Evolutionary conservation across 768 basidiomycete genomes (phyloP).

Genomic region (Kwoniella heveanensis): DNA sequence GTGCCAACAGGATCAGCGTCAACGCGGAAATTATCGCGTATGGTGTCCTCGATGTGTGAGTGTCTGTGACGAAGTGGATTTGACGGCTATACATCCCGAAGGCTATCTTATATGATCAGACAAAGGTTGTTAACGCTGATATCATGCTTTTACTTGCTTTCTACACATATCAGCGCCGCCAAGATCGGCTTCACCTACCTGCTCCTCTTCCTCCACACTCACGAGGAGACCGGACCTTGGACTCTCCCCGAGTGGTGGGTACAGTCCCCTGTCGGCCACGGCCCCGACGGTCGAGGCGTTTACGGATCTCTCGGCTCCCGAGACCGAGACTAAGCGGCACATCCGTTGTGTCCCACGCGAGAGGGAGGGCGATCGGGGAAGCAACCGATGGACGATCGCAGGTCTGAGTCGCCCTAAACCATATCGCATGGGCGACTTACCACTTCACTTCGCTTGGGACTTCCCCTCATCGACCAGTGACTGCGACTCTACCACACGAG

Average conservation of each 20-base stretch:
- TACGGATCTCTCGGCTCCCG: slow-evolving; percentile 41
- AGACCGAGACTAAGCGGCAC: slow-evolving; percentile 15
- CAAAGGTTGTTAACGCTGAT: too few relatives aligned
- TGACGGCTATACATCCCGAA: too few relatives aligned
- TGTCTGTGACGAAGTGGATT: too few relatives aligned
- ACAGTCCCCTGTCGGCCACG: slow-evolving; percentile 28
- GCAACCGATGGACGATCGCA: not conserved
- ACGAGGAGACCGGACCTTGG: slow-evolving; percentile 43
- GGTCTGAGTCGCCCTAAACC: too few relatives aligned
- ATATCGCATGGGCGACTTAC: too few relatives aligned
- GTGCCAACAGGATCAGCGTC: slow-evolving; percentile 48
- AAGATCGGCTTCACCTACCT: slow-evolving; percentile 48
- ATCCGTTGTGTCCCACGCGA: too few relatives aligned
- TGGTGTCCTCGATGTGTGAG: slow-evolving; percentile 53
- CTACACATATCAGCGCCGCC: slow-evolving; percentile 22
- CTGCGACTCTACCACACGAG: too few relatives aligned
- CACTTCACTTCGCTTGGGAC: too few relatives aligned
- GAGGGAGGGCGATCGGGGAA: not conserved
- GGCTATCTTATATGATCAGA: too few relatives aligned
- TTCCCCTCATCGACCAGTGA: too few relatives aligned
- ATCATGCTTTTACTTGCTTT: not conserved
- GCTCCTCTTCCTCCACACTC: slow-evolving; percentile 44
- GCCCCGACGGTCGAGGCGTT: slow-evolving; percentile 35
- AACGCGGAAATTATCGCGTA: slow-evolving; percentile 54
- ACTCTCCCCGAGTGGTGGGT: slow-evolving; percentile 47